Conservation (phyloP, 1,139 yeast species). For the Pichia sp. region DNA sequence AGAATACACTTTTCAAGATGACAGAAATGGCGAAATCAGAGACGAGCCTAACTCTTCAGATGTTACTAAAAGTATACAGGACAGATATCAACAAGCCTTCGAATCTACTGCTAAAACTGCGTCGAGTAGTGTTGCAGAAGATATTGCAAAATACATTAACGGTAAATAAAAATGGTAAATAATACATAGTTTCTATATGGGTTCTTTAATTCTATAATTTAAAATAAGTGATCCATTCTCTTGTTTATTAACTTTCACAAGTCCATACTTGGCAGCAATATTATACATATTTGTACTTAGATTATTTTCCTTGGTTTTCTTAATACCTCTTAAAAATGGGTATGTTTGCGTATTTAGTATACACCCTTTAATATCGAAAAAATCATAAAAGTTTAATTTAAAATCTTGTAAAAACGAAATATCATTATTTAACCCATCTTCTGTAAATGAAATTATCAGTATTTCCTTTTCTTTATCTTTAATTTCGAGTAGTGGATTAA, state of each 20-base stretch:
- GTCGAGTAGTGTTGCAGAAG: slow-evolving; percentile 61
- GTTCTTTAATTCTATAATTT: neutral
- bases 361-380: slow-evolving; percentile 16
- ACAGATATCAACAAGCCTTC: slow-evolving; percentile 66
- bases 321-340: slow-evolving; percentile 18
- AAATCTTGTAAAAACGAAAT: slow-evolving; percentile 10
- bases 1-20: slow-evolving; percentile 73
- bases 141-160: slow-evolving; percentile 55
- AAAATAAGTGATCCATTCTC: slow-evolving; percentile 17
- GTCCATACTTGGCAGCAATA: slow-evolving; percentile 23
- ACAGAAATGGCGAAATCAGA: slow-evolving; percentile 53
- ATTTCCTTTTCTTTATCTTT: neutral
- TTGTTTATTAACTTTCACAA: slow-evolving; percentile 19
- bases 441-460: slow-evolving; percentile 9
- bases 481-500: neutral
- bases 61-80: slow-evolving; percentile 46
- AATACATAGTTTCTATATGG: neutral
- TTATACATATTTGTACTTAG: slow-evolving; percentile 16
- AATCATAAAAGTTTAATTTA: neutral
- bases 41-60: slow-evolving; percentile 23
- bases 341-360: slow-evolving; percentile 20
- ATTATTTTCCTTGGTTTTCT: slow-evolving; percentile 2
- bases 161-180: slow-evolving; percentile 3
- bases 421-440: slow-evolving; percentile 5
- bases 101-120: slow-evolving; percentile 57